phyloP scores from a whole-genome alignment of 2,329 filamentous ascomycete species.

The Botrytis tulipae region DNA sequence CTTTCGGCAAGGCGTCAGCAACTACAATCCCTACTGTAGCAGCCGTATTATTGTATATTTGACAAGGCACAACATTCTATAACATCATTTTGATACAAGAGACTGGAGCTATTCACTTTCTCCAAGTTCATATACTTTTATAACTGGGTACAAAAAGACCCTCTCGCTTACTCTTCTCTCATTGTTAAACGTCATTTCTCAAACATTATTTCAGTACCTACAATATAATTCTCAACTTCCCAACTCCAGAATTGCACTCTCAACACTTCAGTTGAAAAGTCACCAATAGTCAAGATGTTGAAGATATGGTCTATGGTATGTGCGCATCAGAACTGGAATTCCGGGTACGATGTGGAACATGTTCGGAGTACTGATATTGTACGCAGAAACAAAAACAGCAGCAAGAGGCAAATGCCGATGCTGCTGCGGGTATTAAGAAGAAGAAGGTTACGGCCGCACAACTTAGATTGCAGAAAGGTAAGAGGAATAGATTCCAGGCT shows the following conservation, averaged over 20 bases:
- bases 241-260: background rate
- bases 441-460: constrained; percentile 98
- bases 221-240: background rate
- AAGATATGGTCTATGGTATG: constrained; percentile 99
- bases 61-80: background rate
- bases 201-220: background rate
- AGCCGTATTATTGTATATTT: background rate
- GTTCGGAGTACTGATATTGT: background rate
- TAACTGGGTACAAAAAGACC: background rate
- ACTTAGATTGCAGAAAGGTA: constrained; percentile 92
- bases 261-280: background rate
- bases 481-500: background rate
- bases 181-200: background rate
- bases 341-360: background rate
- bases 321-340: constrained; percentile 11
- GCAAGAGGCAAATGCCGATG: constrained; percentile 82
- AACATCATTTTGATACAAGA: background rate
- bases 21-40: background rate
- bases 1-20: constrained; percentile 4
- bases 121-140: background rate
- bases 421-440: constrained; percentile 75
- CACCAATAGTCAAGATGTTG: constrained; percentile 66
- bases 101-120: background rate
- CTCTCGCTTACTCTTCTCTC: constrained; percentile 2
- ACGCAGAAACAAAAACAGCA: constrained; percentile 91